Base-by-base conservation (phyloP, 345 rosid genomes). In the Draba incana region DNA sequence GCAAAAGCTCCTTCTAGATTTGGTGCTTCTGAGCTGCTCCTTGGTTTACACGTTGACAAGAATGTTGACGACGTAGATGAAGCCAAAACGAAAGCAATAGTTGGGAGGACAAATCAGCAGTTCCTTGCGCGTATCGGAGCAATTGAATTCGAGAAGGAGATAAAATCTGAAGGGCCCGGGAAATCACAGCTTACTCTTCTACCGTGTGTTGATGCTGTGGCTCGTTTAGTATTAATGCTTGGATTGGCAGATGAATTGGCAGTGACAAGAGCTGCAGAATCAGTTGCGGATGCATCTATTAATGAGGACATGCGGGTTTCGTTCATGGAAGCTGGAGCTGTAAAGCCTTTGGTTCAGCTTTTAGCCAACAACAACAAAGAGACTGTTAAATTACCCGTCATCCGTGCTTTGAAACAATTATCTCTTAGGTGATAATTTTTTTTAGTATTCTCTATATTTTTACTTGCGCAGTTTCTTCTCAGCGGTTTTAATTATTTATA, bases 321-420 rank as follows among this genome's bases (percentile, higher is more conserved):
- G 27, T 88, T 92, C 78, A 90, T 83, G 78, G 97, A 92, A 80
- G 97, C 93, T 62, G 97, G 98, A 66, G 92, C 92, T 43, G 41
- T 85, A 69, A 84, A 82, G 79, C 85, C 75, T 79, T 75, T 92
- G 76, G 76, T 88, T 83, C 87, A 70, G 73, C 93, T 86, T 62
- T 78, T 92, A 56, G 81, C 79, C 53, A 84, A 85, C 70, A 81
- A 72, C 25, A 86, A 81, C 78, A 46, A 38, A 51, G 86, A 80
- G 70, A 55, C 76, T 42, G 73, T 90, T 67, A 77, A 57, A 74
- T 41, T 78, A 49, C 80, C 96, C 15, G 83, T 74, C 42, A 69
- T 79, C 50, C 66, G 74, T 25, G 90, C 97, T 75, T 77, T 92
- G 72, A 96, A 90, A 78, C 84, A 72, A 33, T 76, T 92, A 78